Evolutionary conservation across 768 basidiomycete species (phyloP).

Genomic region (Auriscalpium vulgare): DNA sequence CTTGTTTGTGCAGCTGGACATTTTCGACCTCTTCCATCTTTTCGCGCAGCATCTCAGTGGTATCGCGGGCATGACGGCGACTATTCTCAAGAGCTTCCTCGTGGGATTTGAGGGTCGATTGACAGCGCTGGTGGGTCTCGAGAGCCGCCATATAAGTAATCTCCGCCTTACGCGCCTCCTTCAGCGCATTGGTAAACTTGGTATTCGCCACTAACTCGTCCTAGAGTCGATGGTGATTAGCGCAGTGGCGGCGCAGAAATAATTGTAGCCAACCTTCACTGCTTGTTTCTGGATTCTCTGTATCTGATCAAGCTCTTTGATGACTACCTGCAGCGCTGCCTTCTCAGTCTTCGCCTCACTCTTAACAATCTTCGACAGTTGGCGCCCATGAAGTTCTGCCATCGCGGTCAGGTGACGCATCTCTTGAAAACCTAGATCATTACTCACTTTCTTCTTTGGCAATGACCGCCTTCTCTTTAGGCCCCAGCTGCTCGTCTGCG

Average conservation of each 20-base stretch:
- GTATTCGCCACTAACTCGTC: constrained; percentile 53
- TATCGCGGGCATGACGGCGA: constrained; percentile 45
- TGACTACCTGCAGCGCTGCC: constrained; percentile 47
- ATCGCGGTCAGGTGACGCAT: neutral
- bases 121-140: constrained; percentile 17
- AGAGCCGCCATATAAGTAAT: constrained; percentile 54
- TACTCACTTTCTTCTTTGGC: constrained; percentile 43
- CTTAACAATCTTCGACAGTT: constrained; percentile 62
- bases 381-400: constrained; percentile 50
- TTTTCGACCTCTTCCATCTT: constrained; percentile 71
- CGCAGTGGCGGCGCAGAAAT: neutral
- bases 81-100: constrained; percentile 42
- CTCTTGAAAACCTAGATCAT: neutral
- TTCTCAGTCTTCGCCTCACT: constrained; percentile 63
- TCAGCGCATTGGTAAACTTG: constrained; percentile 44
- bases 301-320: constrained; percentile 59
- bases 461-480: constrained; percentile 45
- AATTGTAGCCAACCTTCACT: constrained; percentile 36
- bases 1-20: constrained; percentile 53
- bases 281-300: constrained; percentile 64
- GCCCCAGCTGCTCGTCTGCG: constrained; percentile 41
- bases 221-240: constrained; percentile 12
- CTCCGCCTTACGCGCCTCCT: constrained; percentile 55
- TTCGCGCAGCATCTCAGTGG: constrained; percentile 55
- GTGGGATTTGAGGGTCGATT: constrained; percentile 28